These are phyloP conservation scores for Phialophora expanda DNA, from an alignment of 2,329 filamentous ascomycete genomes.

Conservation along the genomic window DNA sequence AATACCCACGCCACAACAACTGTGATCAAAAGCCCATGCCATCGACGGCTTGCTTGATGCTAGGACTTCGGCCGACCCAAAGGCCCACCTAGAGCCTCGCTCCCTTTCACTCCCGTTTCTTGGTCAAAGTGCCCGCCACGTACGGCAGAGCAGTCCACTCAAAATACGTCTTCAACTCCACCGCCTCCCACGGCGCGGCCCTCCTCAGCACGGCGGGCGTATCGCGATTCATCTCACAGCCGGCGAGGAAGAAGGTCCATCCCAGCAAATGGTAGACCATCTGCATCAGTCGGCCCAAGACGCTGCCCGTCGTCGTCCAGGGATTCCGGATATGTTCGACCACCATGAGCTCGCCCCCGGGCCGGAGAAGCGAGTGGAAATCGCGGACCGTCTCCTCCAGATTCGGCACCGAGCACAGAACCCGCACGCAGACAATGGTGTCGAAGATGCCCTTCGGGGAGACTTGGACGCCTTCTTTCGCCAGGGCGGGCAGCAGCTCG, in stretches of 20 bases:
- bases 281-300: constrained; percentile 55
- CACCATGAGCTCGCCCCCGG: constrained; percentile 61
- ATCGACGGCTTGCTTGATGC: not conserved
- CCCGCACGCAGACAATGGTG: constrained; percentile 60
- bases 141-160: constrained; percentile 48
- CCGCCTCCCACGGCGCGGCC: constrained; percentile 56
- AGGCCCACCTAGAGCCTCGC: not conserved
- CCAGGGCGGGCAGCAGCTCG: constrained; percentile 53
- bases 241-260: constrained; percentile 60
- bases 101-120: constrained; percentile 29
- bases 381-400: constrained; percentile 53
- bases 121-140: constrained; percentile 50
- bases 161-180: constrained; percentile 53
- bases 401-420: constrained; percentile 61
- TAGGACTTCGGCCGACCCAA: not conserved
- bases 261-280: constrained; percentile 52
- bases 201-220: constrained; percentile 52
- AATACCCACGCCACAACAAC: not conserved
- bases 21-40: not conserved
- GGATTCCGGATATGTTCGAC: constrained; percentile 62
- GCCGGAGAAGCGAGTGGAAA: constrained; percentile 58
- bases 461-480: constrained; percentile 48
- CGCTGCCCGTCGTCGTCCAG: constrained; percentile 55
- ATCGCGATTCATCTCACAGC: constrained; percentile 58
- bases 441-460: constrained; percentile 55